Conservation (phyloP, 1,139 yeast species). For the Lodderomyces beijingensis region DNA sequence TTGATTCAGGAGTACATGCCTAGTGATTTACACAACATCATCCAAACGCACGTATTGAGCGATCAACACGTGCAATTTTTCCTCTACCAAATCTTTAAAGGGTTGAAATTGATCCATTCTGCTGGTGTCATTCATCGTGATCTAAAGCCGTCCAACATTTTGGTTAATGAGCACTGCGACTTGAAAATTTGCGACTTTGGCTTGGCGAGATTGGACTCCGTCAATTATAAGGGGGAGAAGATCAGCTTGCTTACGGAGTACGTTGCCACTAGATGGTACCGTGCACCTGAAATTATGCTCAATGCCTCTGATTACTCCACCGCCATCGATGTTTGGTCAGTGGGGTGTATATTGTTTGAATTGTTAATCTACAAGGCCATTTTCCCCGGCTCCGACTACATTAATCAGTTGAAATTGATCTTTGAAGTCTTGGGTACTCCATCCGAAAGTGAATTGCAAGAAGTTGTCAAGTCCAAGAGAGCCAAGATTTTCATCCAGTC, state of each 20-base stretch:
- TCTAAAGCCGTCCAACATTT: conserved; percentile 82
- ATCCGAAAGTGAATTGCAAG: conserved; percentile 68
- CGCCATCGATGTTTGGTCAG: conserved; percentile 96
- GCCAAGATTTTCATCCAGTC: conserved; percentile 84
- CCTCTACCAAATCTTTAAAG: conserved; percentile 85
- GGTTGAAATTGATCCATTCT: conserved; percentile 83
- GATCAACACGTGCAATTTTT: conserved; percentile 95
- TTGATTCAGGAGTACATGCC: conserved; percentile 95
- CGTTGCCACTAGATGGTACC: conserved; percentile 96
- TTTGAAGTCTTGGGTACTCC: conserved; percentile 93
- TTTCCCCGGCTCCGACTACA: conserved; percentile 93
- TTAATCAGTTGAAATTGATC: conserved; percentile 81
- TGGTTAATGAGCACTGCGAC: conserved; percentile 89
- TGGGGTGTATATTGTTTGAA: conserved; percentile 94
- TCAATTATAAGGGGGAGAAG: conserved; percentile 16
- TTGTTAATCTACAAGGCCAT: conserved; percentile 83
- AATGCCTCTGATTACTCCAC: conserved; percentile 83
- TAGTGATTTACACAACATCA: conserved; percentile 88
- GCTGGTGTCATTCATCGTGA: conserved; percentile 93
- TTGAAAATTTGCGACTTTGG: conserved; percentile 95
- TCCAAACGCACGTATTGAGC: conserved; percentile 74
- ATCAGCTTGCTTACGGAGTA: conserved; percentile 79
- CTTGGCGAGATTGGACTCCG: conserved; percentile 54
- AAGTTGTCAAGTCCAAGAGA: conserved; percentile 72
- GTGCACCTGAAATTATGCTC: conserved; percentile 97